phyloP scores from a whole-genome alignment of 1,284 basidiomycete species.

The Leccinum huronense region DNA sequence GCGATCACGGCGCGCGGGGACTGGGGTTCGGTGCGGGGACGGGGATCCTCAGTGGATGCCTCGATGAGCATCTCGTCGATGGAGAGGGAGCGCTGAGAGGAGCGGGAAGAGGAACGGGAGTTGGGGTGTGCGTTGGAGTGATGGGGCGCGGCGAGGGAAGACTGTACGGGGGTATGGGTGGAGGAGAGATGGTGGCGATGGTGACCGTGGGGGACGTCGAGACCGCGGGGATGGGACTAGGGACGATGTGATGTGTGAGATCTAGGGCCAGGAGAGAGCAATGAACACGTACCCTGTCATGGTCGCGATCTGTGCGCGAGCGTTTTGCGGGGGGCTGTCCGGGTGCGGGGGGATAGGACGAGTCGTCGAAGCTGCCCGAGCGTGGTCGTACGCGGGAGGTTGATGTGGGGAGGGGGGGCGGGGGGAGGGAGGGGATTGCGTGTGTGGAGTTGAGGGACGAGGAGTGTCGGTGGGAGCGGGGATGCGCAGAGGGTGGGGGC shows the following conservation, averaged over 20 bases:
- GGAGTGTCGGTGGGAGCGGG: constrained; percentile 25
- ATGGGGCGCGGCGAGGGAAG: constrained; percentile 18
- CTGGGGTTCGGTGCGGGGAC: constrained; percentile 31
- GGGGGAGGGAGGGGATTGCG: constrained; percentile 27
- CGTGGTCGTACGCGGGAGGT: constrained; percentile 40
- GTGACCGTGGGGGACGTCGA: constrained; percentile 26
- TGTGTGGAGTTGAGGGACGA: constrained; percentile 26
- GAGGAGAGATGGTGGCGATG: constrained; percentile 25
- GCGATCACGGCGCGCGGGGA: constrained; percentile 35
- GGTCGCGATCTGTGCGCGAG: constrained; percentile 40
- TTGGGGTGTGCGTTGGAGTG: constrained; percentile 17
- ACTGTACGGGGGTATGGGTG: constrained; percentile 19
- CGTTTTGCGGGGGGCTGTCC: constrained; percentile 49
- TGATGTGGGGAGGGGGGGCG: constrained; percentile 27
- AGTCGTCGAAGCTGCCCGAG: constrained; percentile 42
- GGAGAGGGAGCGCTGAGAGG: constrained; percentile 37
- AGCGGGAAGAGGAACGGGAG: constrained; percentile 36
- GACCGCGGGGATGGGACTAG: constrained; percentile 20
- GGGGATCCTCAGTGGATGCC: constrained; percentile 43
- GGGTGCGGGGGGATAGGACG: constrained; percentile 11
- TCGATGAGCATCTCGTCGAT: constrained; percentile 66
- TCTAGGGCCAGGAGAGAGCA: not conserved
- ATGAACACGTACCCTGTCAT: constrained; percentile 17
- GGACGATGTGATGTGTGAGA: constrained; percentile 10
- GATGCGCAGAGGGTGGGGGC: constrained; percentile 20